Evolutionary conservation across 768 basidiomycete genomes (phyloP), one percentile per base, ranked within the genome.

Genomic region (Sistotremastrum suecicum): DNA sequence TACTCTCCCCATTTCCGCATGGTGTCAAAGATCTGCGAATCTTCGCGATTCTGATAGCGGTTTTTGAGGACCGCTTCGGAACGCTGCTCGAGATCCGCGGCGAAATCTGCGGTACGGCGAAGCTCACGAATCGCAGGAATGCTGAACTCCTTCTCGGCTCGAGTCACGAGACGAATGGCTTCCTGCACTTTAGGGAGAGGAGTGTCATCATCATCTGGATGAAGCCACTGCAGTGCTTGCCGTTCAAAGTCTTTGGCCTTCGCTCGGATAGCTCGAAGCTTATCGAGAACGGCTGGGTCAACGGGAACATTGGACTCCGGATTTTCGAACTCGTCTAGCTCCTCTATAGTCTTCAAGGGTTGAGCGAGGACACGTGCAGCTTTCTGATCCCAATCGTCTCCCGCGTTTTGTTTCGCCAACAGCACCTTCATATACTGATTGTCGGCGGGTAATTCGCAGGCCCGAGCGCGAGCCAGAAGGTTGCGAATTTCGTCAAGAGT

Each of bases 191-290:
- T 72, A 5, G 85, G 82, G 52, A 72, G 77, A 9, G 64, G 59
- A 3, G 71, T 67, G 32, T 44, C 40, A 37, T 67, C 70, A 6
- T 65, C 55, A 34, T 81, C 80, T 5, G 75, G 74, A 10, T 67
- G 61, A 37, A 88, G 60, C 80, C 84, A 87, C 1, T 70, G 65
- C 51, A 71, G 75, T 2, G 85, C 84, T 53, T 83, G 79, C 64
- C 78, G 80, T 60, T 89, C 84, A 58, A 78, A 80, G 50, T 88
- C 86, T 54, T 72, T 74, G 35, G 83, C 87, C 58, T 81, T 83
- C 35, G 66, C 69, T 39, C 78, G 73, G 34, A 80, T 67, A 12
- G 69, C 68, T 61, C 76, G 69, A 34, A 94, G 61, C 32, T 79
- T 74, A 47, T 78, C 76, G 39, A 82, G 67, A 44, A 86, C 67